A percentile compares a stretch with the other conserved stretches of the same genome.
Evolutionary conservation across 257 asterid genomes (phyloP).

Genomic region (Plantago major): DNA sequence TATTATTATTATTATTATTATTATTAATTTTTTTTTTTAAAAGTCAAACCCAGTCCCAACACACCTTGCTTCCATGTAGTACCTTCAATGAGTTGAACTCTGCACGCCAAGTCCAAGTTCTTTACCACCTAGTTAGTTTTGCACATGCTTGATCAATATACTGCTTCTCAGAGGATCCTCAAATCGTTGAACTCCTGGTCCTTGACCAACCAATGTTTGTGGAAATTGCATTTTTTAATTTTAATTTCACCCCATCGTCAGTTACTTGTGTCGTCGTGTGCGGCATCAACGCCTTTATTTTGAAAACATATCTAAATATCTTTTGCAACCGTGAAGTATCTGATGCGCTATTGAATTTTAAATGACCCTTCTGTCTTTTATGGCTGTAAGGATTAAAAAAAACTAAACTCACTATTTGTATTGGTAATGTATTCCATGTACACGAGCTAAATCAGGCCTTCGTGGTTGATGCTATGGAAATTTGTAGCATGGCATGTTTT

Average conservation of each 20-base stretch:
- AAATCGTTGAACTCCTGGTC: neutral
- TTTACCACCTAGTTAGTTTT: too few relatives aligned
- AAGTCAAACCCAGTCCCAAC: too few relatives aligned
- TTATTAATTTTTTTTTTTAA: too few relatives aligned
- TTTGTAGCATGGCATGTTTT: neutral
- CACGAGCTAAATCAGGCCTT: too few relatives aligned
- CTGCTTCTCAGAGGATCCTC: neutral
- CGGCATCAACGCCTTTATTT: neutral
- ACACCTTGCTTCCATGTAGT: too few relatives aligned
- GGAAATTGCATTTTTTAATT: conserved; percentile 8
- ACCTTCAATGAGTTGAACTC: too few relatives aligned
- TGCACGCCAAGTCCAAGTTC: too few relatives aligned
- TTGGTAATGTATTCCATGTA: neutral
- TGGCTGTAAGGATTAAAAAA: neutral
- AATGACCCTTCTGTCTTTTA: too few relatives aligned
- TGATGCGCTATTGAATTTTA: too few relatives aligned
- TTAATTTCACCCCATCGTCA: neutral
- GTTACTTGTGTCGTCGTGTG: neutral
- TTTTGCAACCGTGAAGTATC: neutral
- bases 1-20: too few relatives aligned
- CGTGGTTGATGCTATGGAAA: neutral
- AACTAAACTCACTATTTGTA: neutral
- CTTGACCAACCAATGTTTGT: conserved; percentile 8
- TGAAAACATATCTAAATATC: neutral
- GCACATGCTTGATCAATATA: too few relatives aligned